phyloP scores from a whole-genome alignment of 345 rosid genomes.

The Brassica carinata region DNA sequence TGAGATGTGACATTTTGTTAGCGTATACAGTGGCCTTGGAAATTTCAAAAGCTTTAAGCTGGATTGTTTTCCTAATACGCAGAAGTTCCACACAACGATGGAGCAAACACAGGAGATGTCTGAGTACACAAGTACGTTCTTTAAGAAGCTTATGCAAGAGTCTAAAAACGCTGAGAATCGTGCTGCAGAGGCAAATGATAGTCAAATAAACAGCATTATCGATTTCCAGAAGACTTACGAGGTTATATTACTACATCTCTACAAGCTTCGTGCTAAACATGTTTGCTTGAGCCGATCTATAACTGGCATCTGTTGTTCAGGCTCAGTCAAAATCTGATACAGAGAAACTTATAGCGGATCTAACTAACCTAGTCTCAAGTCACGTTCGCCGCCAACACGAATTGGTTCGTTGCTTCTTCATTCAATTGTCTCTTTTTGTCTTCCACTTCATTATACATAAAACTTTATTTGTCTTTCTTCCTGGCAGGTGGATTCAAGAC shows the following conservation, averaged over 20 bases:
- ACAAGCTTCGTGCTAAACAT: constrained; percentile 1
- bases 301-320: constrained; percentile 48
- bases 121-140: constrained; percentile 61
- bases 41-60: constrained; percentile 4
- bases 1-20: background rate
- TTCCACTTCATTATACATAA: constrained; percentile 13
- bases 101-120: constrained; percentile 71
- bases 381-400: constrained; percentile 81
- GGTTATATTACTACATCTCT: constrained; percentile 40
- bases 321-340: constrained; percentile 82
- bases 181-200: constrained; percentile 61
- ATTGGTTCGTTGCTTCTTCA: constrained; percentile 54
- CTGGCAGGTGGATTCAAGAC: constrained; percentile 85
- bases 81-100: constrained; percentile 69
- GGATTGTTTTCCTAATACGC: constrained; percentile 28
- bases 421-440: background rate
- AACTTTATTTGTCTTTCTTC: constrained; percentile 31
- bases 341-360: constrained; percentile 81
- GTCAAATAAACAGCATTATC: constrained; percentile 68
- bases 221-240: constrained; percentile 88
- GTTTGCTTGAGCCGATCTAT: constrained; percentile 22
- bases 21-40: background rate
- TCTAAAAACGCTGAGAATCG: constrained; percentile 59
- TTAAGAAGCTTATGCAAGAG: constrained; percentile 67
- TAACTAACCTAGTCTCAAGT: constrained; percentile 67